phyloP scores from a whole-genome alignment of 129 eudicot genomes.

The Sambucus nigra region DNA sequence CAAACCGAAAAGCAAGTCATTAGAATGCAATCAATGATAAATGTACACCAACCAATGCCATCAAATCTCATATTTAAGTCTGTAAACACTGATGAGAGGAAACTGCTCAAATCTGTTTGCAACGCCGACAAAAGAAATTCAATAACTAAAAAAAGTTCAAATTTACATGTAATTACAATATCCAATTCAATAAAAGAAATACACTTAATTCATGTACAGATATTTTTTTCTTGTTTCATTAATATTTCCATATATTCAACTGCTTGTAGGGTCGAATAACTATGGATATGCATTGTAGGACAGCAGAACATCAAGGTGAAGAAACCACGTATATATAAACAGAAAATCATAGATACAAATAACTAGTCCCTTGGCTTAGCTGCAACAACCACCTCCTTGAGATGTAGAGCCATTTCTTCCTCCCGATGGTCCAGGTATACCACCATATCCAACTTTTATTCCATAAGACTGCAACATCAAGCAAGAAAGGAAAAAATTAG shows the following conservation, averaged over 20 bases:
- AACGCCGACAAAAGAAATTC: neutral
- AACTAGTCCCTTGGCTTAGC: slow-evolving; percentile 2
- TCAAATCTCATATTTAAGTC: too few species aligned
- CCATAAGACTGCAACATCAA: slow-evolving; percentile 87
- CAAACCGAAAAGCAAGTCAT: too few species aligned
- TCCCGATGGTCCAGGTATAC: slow-evolving; percentile 51
- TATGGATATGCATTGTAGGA: too few species aligned
- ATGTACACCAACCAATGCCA: too few species aligned
- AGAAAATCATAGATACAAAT: too few species aligned
- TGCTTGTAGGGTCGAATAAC: neutral
- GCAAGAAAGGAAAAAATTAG: too few species aligned
- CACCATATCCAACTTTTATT: slow-evolving; percentile 78
- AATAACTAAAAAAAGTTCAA: neutral
- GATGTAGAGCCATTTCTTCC: slow-evolving; percentile 68
- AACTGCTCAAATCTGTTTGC: too few species aligned
- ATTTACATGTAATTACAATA: neutral
- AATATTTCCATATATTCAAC: neutral
- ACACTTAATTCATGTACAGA: too few species aligned
- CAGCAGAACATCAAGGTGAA: neutral
- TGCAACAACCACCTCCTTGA: slow-evolving; percentile 21
- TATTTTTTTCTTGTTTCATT: neutral
- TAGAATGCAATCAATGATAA: too few species aligned
- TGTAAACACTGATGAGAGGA: too few species aligned
- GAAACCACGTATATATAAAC: too few species aligned
- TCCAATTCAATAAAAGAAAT: neutral